phyloP scores from a whole-genome alignment of 2,329 filamentous ascomycete genomes.

The Fusarium sterilihyphosum region DNA sequence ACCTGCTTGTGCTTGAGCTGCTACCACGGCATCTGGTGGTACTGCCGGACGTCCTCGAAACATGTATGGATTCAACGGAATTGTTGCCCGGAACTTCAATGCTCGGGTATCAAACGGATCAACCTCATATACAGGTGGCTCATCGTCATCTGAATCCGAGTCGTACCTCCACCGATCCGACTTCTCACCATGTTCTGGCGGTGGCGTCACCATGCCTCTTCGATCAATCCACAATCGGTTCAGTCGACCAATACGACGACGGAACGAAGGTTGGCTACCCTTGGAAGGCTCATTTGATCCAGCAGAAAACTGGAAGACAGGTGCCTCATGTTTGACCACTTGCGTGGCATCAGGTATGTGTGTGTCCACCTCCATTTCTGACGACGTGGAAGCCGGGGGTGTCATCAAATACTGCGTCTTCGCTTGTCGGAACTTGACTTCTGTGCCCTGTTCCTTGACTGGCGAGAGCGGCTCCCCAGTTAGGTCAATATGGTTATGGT shows the following conservation, averaged over 20 bases:
- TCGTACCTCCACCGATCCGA: slow-evolving; percentile 87
- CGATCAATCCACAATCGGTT: slow-evolving; percentile 91
- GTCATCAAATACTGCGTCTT: slow-evolving; percentile 78
- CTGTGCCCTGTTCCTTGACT: slow-evolving; percentile 70
- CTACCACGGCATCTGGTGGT: slow-evolving; percentile 42
- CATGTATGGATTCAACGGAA: slow-evolving; percentile 59
- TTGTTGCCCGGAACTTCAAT: slow-evolving; percentile 69
- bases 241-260: slow-evolving; percentile 84
- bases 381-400: slow-evolving; percentile 66
- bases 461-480: slow-evolving; percentile 88
- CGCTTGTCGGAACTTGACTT: slow-evolving; percentile 74
- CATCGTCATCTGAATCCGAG: slow-evolving; percentile 85
- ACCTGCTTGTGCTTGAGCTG: slow-evolving; percentile 35
- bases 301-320: slow-evolving; percentile 60
- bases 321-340: slow-evolving; percentile 46
- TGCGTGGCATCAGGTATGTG: slow-evolving; percentile 56
- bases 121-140: slow-evolving; percentile 76
- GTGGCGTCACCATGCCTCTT: slow-evolving; percentile 68
- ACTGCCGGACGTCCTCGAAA: slow-evolving; percentile 51
- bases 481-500: slow-evolving; percentile 86
- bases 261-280: slow-evolving; percentile 72
- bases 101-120: slow-evolving; percentile 74
- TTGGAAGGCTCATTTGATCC: slow-evolving; percentile 52
- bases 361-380: slow-evolving; percentile 67
- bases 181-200: slow-evolving; percentile 56